Conservation (phyloP, 2,329 filamentous ascomycete genomes). For the Diaporthe batatas region DNA sequence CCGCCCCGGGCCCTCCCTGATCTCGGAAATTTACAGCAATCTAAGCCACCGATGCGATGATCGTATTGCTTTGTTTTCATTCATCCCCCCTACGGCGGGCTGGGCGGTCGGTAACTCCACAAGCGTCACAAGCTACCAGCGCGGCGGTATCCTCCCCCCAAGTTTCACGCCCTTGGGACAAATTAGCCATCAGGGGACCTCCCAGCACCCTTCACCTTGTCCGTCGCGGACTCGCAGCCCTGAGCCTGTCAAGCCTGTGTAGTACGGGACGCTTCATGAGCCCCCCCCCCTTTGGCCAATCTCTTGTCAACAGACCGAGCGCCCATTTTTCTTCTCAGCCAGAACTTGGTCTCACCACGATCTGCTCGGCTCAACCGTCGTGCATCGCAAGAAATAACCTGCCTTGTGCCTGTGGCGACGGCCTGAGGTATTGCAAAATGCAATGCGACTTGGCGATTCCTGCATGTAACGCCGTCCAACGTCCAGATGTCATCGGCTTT, state of each 20-base stretch:
- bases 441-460: slow-evolving; percentile 4
- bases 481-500: slow-evolving; percentile 7
- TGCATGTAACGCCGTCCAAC: slow-evolving; percentile 9
- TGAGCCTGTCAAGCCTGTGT: background rate
- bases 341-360: background rate
- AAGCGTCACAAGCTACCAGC: background rate
- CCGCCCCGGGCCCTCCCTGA: slow-evolving; percentile 11
- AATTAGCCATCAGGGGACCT: slow-evolving; percentile 13
- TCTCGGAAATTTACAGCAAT: slow-evolving; percentile 2
- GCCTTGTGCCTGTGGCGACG: slow-evolving; percentile 19
- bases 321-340: background rate
- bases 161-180: slow-evolving; percentile 2
- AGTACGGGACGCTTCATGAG: slow-evolving; percentile 2
- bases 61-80: slow-evolving; percentile 1
- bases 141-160: slow-evolving; percentile 14
- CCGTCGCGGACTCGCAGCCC: background rate
- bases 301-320: too few relatives aligned
- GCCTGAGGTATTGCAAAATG: slow-evolving; percentile 23
- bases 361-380: background rate
- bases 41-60: background rate
- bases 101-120: slow-evolving; percentile 9
- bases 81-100: background rate
- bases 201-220: slow-evolving; percentile 28
- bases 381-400: slow-evolving; percentile 29
- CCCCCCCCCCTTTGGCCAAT: background rate